Evolutionary conservation across 2,329 filamentous ascomycete genomes (phyloP).

Genomic region (Geosmithia putterillii): DNA sequence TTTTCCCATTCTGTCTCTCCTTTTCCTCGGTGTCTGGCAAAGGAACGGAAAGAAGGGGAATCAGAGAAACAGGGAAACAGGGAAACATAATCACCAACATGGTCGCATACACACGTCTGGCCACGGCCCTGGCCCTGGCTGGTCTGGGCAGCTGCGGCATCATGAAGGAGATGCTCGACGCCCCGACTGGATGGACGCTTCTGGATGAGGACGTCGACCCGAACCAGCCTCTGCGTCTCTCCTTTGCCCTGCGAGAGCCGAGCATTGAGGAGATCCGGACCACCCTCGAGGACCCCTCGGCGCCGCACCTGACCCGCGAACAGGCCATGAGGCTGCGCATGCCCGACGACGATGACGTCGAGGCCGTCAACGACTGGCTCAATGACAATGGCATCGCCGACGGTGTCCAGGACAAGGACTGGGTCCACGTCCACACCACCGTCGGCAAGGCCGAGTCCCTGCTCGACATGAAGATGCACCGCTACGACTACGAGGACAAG

Average conservation of each 20-base stretch:
- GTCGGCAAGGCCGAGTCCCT: constrained; percentile 24
- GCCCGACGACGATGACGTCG: constrained; percentile 18
- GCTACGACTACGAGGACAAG: constrained; percentile 26
- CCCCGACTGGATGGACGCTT: constrained; percentile 18
- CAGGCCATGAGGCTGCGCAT: constrained; percentile 22
- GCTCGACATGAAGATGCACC: constrained; percentile 25
- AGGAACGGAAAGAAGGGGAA: neutral
- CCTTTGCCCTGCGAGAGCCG: constrained; percentile 19
- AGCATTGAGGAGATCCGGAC: constrained; percentile 12
- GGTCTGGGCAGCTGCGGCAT: constrained; percentile 2
- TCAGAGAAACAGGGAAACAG: neutral
- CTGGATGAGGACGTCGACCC: constrained; percentile 10
- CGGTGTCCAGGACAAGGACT: constrained; percentile 20
- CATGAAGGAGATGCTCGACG: constrained; percentile 12
- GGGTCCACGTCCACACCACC: constrained; percentile 28
- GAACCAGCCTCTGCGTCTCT: constrained; percentile 13
- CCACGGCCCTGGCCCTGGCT: neutral
- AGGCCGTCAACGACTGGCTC: constrained; percentile 28
- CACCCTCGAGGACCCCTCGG: constrained; percentile 8
- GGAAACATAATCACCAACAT: neutral
- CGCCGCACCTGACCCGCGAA: constrained; percentile 18
- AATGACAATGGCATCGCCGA: constrained; percentile 20
- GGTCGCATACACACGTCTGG: neutral
- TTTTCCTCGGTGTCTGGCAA: neutral
- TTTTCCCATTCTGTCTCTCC: too few species aligned